Evolutionary conservation across 73 alveolate species (phyloP), one percentile per base, ranked within the genome.

Genomic region (Paramecium primaurelia): DNA sequence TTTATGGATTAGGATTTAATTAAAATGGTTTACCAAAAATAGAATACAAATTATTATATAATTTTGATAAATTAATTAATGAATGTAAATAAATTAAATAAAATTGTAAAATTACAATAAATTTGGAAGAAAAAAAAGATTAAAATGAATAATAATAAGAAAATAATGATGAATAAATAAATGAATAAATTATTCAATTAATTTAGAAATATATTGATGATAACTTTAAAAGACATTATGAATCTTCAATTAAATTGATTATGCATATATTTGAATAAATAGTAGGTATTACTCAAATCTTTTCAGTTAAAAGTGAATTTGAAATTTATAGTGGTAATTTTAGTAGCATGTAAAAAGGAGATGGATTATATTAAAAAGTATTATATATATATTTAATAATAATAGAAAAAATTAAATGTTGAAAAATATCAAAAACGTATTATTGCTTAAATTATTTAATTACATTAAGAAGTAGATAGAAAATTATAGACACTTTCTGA

Each of bases 241-340:
- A 28, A 4, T 34, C 84, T 44, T 54, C 94, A 11, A 45, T 89
- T 8, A 51, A 42, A 20, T 32, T 59, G 14, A 71, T 71, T n/a
- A 2, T 10, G 6, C 58, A 1, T 34, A 71, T 77, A 22, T 45
- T 45, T 6, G 77, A 71, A 71, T 58, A 38, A 5, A 89, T 89
- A 14, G 38, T 71, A 42, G 88, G 59, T n/a, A 38, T 89, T 10
- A 89, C 25, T 14, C 6, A 89, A 8, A 37, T 36, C 22, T 89
- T 44, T 71, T 77, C 44, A 0, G 71, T 83, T 2, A 47, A 89
- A 47, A 42, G 60, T 89, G 94, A 89, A 37, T 89, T 45, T 69
- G 94, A 89, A 54, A 71, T 89, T 12, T 89, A 89, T 26, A 89
- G 92, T 47, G 94, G 94, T 6, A 89, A 89, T n/a, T 89, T 71